These are phyloP conservation scores for Ustilago vetiveriae DNA, from an alignment of 1,284 basidiomycete species.

Conservation along the genomic window DNA sequence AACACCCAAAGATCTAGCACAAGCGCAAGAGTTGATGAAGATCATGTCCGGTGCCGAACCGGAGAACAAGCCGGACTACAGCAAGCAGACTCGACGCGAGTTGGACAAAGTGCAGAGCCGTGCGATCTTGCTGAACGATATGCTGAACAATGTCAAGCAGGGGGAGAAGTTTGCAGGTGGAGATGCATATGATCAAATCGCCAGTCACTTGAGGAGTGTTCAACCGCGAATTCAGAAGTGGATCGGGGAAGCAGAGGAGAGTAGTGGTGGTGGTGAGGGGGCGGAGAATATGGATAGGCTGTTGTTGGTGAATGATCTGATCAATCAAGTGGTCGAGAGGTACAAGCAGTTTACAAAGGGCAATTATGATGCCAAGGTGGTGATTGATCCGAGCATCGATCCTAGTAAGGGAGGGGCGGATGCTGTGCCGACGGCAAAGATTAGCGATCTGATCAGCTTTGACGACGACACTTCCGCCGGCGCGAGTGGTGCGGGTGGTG, in stretches of 20 bases:
- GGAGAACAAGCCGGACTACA: constrained; percentile 90
- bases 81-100: constrained; percentile 85
- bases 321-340: constrained; percentile 88
- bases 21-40: constrained; percentile 98
- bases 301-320: constrained; percentile 95
- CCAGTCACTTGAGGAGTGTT: constrained; percentile 80
- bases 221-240: constrained; percentile 96
- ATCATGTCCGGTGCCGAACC: constrained; percentile 92
- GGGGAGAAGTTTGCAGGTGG: constrained; percentile 74
- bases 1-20: constrained; percentile 91
- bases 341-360: constrained; percentile 92
- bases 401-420: constrained; percentile 56
- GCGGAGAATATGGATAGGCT: constrained; percentile 82
- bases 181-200: constrained; percentile 97
- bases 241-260: constrained; percentile 87
- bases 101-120: constrained; percentile 94
- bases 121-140: constrained; percentile 91
- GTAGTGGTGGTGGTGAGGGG: constrained; percentile 74
- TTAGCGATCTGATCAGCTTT: constrained; percentile 63
- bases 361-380: constrained; percentile 77
- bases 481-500: too few relatives aligned
- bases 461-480: constrained; percentile 58
- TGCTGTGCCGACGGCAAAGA: constrained; percentile 63
- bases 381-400: constrained; percentile 70
- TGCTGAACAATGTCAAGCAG: constrained; percentile 90